Percentiles rank a stretch among this genome's conserved stretches.
Conservation (phyloP, 2,329 filamentous ascomycete genomes). For the Sarocladiaceae sp. region DNA sequence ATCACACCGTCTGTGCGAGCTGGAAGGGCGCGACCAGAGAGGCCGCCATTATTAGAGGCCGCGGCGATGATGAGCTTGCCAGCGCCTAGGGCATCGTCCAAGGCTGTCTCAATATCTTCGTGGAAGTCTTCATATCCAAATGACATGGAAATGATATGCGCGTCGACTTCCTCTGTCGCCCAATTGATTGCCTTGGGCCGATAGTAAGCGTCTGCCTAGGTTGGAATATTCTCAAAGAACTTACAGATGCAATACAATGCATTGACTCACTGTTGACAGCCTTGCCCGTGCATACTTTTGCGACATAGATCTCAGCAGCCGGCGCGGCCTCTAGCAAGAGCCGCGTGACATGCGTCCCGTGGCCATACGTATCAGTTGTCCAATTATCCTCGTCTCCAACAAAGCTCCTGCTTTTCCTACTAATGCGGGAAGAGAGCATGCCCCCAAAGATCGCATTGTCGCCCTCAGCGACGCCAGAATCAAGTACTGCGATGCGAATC, state of each 20-base stretch:
- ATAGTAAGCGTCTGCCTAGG: background rate
- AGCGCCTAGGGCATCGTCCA: conserved; percentile 3
- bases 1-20: conserved; percentile 12
- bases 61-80: conserved; percentile 11
- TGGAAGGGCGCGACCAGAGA: conserved; percentile 8
- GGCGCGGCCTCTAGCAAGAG: conserved; percentile 7
- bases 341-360: conserved; percentile 10
- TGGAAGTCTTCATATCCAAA: conserved; percentile 16
- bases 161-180: conserved; percentile 16
- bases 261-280: background rate
- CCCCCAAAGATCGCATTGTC: background rate
- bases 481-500: conserved; percentile 8
- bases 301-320: conserved; percentile 10
- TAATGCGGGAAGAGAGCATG: background rate
- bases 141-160: conserved; percentile 22
- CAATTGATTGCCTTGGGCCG: conserved; percentile 17
- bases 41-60: conserved; percentile 8
- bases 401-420: background rate
- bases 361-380: conserved; percentile 1
- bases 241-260: conserved; percentile 10
- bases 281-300: conserved; percentile 8
- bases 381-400: background rate
- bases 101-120: conserved; percentile 5
- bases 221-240: too few relatives aligned
- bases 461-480: conserved; percentile 7